These are phyloP conservation scores for Solanum verrucosum DNA, from an alignment of 257 asterid species.

Conservation along the genomic window DNA sequence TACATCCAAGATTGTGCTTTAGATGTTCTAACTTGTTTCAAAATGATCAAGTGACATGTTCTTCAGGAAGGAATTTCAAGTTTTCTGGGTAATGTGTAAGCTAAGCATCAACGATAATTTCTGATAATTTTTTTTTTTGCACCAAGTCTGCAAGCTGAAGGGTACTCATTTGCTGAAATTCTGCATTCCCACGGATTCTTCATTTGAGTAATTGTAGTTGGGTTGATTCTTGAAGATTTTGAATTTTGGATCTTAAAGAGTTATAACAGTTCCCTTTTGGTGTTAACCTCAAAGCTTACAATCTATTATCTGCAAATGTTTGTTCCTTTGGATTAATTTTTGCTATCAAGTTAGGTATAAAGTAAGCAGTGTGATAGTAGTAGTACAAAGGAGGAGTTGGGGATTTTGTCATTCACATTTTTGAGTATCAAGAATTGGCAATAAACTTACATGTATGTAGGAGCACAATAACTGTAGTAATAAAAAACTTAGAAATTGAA, in stretches of 20 bases:
- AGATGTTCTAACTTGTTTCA: not conserved
- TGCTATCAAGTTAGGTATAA: not conserved
- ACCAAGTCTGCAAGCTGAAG: not conserved
- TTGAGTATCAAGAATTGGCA: not conserved
- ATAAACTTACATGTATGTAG: not conserved
- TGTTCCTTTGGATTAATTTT: not conserved
- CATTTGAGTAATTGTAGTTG: not conserved
- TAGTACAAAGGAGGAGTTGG: not conserved
- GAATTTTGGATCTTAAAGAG: not conserved
- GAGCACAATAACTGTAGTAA: not conserved
- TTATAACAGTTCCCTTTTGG: not conserved
- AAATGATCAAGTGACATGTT: not conserved
- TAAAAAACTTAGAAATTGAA: not conserved
- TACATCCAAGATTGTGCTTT: not conserved
- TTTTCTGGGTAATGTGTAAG: not conserved
- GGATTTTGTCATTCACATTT: not conserved
- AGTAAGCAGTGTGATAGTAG: not conserved
- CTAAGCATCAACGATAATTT: not conserved
- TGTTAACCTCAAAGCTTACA: not conserved
- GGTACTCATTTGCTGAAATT: not conserved
- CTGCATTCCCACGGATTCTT: not conserved
- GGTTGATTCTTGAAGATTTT: not conserved
- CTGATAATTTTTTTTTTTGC: not conserved
- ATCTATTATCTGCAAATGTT: not conserved
- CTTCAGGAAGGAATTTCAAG: not conserved